A percentile compares a stretch with the other conserved stretches of the same genome.
phyloP scores from a whole-genome alignment of 2,329 filamentous ascomycete species.

The Grosmannia penicillata region DNA sequence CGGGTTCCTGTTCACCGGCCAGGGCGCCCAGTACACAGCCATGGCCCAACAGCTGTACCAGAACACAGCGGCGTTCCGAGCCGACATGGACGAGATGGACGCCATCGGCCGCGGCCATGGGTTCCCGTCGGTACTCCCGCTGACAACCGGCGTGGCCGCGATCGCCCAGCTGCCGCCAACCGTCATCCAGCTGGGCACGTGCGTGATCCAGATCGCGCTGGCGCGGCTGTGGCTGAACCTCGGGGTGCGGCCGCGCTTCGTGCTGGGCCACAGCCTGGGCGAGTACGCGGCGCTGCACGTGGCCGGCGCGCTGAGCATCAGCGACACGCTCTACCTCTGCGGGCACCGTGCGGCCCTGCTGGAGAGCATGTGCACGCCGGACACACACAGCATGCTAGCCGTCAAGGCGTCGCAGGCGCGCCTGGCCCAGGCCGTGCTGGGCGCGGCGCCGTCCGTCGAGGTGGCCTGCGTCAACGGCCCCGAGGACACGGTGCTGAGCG shows the following conservation, averaged over 20 bases:
- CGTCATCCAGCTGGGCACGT: conserved; percentile 22
- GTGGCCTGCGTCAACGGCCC: conserved; percentile 50
- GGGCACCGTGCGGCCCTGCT: conserved; percentile 43
- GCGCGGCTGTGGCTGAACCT: conserved; percentile 22
- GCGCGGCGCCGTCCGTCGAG: conserved; percentile 17
- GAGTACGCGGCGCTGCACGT: conserved; percentile 48
- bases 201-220: conserved; percentile 26
- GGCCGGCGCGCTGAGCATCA: conserved; percentile 46
- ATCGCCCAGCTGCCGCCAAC: conserved; percentile 4
- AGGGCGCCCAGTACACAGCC: conserved; percentile 21
- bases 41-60: conserved; percentile 21
- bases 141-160: not conserved
- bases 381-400: conserved; percentile 20
- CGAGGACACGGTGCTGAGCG: conserved; percentile 45
- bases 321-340: conserved; percentile 47
- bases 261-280: conserved; percentile 40
- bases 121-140: not conserved
- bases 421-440: conserved; percentile 12
- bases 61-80: conserved; percentile 17
- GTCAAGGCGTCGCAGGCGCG: conserved; percentile 13
- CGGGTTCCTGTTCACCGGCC: conserved; percentile 28
- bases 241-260: conserved; percentile 26
- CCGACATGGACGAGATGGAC: conserved; percentile 13
- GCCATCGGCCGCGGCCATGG: not conserved
- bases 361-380: conserved; percentile 32